Evolutionary conservation across 176 grass and related monocot genomes (phyloP).

Genomic region (Saccharum spontaneum): DNA sequence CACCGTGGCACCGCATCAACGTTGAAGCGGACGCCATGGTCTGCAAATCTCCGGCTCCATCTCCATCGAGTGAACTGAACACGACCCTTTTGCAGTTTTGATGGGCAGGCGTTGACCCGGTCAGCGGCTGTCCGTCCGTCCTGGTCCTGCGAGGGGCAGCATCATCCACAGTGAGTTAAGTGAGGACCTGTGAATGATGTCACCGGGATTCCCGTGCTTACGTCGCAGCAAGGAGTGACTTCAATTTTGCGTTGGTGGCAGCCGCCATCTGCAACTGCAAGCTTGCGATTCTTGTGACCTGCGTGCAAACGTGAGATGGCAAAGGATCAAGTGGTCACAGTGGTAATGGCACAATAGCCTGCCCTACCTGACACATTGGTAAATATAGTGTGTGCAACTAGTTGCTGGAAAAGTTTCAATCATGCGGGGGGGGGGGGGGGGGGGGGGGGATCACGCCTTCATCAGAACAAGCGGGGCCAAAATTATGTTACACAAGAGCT

Average conservation of each 20-base stretch:
- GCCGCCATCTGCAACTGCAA: neutral
- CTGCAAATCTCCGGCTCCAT: neutral
- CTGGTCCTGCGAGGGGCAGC: neutral
- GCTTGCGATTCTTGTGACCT: neutral
- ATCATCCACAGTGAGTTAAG: neutral
- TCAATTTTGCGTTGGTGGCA: neutral
- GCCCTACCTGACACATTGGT: slow-evolving; percentile 10
- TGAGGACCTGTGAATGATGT: neutral
- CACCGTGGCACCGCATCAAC: neutral
- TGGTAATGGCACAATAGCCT: neutral
- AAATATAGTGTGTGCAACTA: neutral
- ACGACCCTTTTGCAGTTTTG: too few species aligned
- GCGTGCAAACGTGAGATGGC: slow-evolving; percentile 18
- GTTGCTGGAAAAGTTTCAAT: slow-evolving; percentile 2
- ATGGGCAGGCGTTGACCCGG: neutral
- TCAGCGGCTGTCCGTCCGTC: neutral
- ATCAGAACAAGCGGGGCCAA: neutral
- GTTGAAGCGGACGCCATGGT: neutral
- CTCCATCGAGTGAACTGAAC: slow-evolving; percentile 26
- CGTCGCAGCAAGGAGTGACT: neutral
- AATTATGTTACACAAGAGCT: neutral
- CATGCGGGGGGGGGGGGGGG: too few species aligned
- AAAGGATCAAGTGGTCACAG: neutral
- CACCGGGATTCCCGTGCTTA: neutral
- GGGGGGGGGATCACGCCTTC: neutral